Conservation (phyloP, 2,329 filamentous ascomycete species). For the Ophiostoma triangulosporum region DNA sequence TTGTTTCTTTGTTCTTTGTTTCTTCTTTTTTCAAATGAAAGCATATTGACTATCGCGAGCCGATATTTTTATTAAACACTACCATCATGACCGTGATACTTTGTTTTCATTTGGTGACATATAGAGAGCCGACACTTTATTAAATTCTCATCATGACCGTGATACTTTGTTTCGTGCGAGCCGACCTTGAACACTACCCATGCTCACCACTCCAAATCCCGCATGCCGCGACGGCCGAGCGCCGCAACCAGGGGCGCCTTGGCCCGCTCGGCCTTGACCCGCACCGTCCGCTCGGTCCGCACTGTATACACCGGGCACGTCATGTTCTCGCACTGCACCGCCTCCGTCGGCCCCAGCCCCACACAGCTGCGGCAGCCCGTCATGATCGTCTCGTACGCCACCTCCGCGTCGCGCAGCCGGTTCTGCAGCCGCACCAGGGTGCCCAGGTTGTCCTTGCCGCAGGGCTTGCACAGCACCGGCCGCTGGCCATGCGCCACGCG, state of each 20-base stretch:
- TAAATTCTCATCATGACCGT: too few species aligned
- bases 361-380: constrained; percentile 71
- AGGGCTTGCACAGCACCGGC: constrained; percentile 35
- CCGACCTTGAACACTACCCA: too few species aligned
- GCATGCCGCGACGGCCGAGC: constrained; percentile 20
- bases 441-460: constrained; percentile 37
- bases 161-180: too few species aligned
- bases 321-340: constrained; percentile 75
- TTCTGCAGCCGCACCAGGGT: constrained; percentile 52
- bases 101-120: too few species aligned
- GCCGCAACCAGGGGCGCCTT: constrained; percentile 23
- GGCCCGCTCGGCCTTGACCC: constrained; percentile 27
- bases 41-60: too few species aligned
- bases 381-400: constrained; percentile 48
- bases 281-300: constrained; percentile 47
- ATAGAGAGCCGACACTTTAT: too few species aligned
- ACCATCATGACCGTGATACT: too few species aligned
- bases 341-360: constrained; percentile 56
- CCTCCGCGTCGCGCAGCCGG: constrained; percentile 49
- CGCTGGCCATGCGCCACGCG: constrained; percentile 7
- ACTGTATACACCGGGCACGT: constrained; percentile 91
- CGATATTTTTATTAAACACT: too few species aligned
- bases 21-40: too few species aligned
- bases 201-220: constrained; percentile 22
- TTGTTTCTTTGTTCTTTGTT: not conserved